phyloP scores from a whole-genome alignment of 106 monocot species.

The Dioscorea dumetorum region DNA sequence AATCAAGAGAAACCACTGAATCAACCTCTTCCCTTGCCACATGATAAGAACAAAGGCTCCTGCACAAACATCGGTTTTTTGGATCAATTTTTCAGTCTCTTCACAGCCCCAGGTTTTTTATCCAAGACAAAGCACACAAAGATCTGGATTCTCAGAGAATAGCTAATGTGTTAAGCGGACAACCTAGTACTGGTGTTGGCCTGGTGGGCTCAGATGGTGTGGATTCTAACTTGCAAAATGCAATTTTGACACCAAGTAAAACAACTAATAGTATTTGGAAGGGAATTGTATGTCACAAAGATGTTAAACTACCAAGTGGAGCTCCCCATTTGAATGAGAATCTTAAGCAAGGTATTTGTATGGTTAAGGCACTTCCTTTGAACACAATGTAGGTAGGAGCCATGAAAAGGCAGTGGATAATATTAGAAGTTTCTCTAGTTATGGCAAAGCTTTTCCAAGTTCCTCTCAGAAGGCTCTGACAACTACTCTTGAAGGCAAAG shows the following conservation, averaged over 20 bases:
- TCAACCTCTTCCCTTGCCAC: slow-evolving; percentile 2
- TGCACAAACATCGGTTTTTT: slow-evolving; percentile 30
- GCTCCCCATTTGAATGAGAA: slow-evolving; percentile 7
- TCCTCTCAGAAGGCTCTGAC: slow-evolving; percentile 3
- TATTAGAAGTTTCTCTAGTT: background rate
- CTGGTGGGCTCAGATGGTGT: background rate
- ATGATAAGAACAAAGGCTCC: slow-evolving; percentile 5
- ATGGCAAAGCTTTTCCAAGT: background rate
- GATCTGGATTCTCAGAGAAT: slow-evolving; percentile 15
- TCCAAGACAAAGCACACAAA: background rate
- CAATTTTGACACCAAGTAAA: slow-evolving; percentile 4
- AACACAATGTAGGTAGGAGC: background rate
- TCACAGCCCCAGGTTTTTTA: slow-evolving; percentile 13
- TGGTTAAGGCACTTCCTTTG: slow-evolving; percentile 1
- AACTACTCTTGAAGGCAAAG: background rate
- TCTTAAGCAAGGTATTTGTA: background rate
- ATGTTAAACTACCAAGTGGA: background rate
- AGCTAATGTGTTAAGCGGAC: slow-evolving; percentile 11
- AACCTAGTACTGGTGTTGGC: background rate
- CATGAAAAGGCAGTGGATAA: background rate
- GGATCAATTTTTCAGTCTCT: slow-evolving; percentile 44
- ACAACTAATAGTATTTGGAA: background rate
- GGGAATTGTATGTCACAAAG: slow-evolving; percentile 1
- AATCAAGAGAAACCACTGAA: slow-evolving; percentile 5
- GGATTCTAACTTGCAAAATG: slow-evolving; percentile 2